Conservation (phyloP, 805 yeast genomes). For the Candida berthetii region DNA sequence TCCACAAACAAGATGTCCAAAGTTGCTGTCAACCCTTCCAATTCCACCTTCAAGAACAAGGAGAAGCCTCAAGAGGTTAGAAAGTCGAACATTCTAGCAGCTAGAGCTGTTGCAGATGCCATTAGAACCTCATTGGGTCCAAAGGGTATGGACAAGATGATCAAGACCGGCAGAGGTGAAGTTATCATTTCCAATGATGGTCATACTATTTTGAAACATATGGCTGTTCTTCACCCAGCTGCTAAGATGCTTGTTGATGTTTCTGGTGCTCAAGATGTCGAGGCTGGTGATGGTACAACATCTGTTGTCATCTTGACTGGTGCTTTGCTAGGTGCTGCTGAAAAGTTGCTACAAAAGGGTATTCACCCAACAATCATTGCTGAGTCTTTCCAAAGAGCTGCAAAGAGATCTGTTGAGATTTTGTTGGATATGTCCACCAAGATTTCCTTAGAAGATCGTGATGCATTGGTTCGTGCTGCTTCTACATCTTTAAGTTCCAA, state of each 20-base stretch:
- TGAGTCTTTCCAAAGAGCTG: constrained; percentile 91
- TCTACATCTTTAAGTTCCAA: constrained; percentile 90
- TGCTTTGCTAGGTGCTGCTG: constrained; percentile 92
- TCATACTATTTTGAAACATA: constrained; percentile 91
- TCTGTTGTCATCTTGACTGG: constrained; percentile 96
- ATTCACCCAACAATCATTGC: constrained; percentile 95
- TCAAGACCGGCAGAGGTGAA: constrained; percentile 87
- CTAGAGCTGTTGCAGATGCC: constrained; percentile 97
- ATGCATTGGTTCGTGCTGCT: constrained; percentile 85
- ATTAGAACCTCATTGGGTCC: constrained; percentile 95
- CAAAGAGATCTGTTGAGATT: constrained; percentile 73
- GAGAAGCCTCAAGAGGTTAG: constrained; percentile 98
- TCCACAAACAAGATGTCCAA: constrained; percentile 7
- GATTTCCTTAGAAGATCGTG: constrained; percentile 75
- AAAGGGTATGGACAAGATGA: constrained; percentile 99
- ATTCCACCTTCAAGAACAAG: constrained; percentile 88
- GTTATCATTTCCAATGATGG: constrained; percentile 98
- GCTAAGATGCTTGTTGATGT: constrained; percentile 98
- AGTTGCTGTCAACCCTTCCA: constrained; percentile 39
- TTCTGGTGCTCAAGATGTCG: constrained; percentile 96
- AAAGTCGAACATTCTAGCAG: constrained; percentile 94
- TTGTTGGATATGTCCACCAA: constrained; percentile 79
- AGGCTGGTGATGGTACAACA: constrained; percentile 99
- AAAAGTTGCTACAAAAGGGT: constrained; percentile 78
- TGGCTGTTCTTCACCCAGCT: constrained; percentile 99